Base-by-base conservation (phyloP, 164 flowering plant genomes). In the Berberis vulgaris region DNA sequence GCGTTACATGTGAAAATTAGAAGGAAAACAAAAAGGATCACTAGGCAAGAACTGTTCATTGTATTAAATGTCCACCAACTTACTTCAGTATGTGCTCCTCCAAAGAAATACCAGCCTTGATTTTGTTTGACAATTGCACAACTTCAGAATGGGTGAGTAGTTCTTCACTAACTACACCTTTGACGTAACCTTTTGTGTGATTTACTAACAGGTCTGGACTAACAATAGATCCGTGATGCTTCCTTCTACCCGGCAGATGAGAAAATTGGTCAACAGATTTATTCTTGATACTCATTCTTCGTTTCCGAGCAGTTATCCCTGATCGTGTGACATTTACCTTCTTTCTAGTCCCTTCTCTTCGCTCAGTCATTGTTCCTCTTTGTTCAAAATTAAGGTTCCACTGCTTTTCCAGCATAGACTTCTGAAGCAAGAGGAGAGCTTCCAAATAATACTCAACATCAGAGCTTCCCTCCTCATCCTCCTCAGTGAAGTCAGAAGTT, bases 401-500 rank as follows among this genome's bases (percentile, higher is more conserved):
- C 68, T 86, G 96, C 70, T 88, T 88, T 64, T 94, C 99, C 50
- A 94, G 82, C 88, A 91, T 83, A 50, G 95, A 89, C 67, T 91
- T 94, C 71, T 91, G 97, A 55, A 91, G 65, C 76, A 94, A 69
- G 45, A 94, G 83, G 50, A 94, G 83, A 42, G 86, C 95, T 54
- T 94, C 97, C 58, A 88, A 74, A 0, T 85, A 79, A 65, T 69
- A 70, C 47, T 80, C 86, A 41, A 69, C 50, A 54, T 82, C 82
- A 39, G 57, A 46, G 2, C 59, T 63, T 4, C 75, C 87, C n/a
- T 79, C 82, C 26, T 26, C 26, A 26, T 26, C 26, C 26, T 26
- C 26, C 45, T 80, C 84, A 2, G 71, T 59, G 52, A 63, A 68
- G 53, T 76, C 66, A 7, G 73, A 45, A 6, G 64, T 74, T 43